Conservation (phyloP, 1,284 basidiomycete genomes). For the Tilletia indica region DNA sequence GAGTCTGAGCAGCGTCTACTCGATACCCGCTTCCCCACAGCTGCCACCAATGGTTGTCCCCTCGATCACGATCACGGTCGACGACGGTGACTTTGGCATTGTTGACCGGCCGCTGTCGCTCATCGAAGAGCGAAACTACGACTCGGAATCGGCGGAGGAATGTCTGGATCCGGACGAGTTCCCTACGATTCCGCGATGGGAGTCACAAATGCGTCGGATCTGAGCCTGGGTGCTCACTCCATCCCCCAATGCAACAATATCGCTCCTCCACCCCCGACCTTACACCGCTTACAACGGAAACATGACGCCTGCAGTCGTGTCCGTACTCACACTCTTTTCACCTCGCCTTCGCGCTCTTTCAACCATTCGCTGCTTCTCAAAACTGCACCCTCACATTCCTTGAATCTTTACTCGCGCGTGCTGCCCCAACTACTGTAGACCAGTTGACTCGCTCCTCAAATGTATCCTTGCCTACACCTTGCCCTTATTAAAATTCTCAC, state of each 20-base stretch:
- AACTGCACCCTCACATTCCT: too few relatives aligned
- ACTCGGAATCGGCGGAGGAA: constrained; percentile 14
- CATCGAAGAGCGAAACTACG: constrained; percentile 14
- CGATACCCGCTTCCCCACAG: constrained; percentile 2
- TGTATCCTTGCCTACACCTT: too few relatives aligned
- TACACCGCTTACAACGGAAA: neutral
- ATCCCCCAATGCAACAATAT: neutral
- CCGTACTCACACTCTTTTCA: too few relatives aligned
- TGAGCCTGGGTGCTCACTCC: neutral
- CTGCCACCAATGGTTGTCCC: constrained; percentile 20
- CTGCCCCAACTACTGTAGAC: too few relatives aligned
- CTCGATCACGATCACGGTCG: constrained; percentile 18
- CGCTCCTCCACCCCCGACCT: neutral
- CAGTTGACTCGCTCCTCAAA: too few relatives aligned
- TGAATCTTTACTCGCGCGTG: too few relatives aligned
- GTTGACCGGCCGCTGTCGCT: constrained; percentile 15
- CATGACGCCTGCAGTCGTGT: too few relatives aligned
- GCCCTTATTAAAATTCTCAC: too few relatives aligned
- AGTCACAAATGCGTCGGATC: constrained; percentile 6
- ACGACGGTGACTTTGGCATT: constrained; percentile 18
- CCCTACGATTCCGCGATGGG: constrained; percentile 17
- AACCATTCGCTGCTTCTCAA: too few relatives aligned
- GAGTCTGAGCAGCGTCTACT: constrained; percentile 1
- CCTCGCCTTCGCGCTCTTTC: too few relatives aligned
- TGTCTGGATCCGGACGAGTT: constrained; percentile 17